A percentile compares a stretch with the other conserved stretches of the same genome.
phyloP scores from a whole-genome alignment of 2,329 filamentous ascomycete genomes.

The Fusarium metavorans region DNA sequence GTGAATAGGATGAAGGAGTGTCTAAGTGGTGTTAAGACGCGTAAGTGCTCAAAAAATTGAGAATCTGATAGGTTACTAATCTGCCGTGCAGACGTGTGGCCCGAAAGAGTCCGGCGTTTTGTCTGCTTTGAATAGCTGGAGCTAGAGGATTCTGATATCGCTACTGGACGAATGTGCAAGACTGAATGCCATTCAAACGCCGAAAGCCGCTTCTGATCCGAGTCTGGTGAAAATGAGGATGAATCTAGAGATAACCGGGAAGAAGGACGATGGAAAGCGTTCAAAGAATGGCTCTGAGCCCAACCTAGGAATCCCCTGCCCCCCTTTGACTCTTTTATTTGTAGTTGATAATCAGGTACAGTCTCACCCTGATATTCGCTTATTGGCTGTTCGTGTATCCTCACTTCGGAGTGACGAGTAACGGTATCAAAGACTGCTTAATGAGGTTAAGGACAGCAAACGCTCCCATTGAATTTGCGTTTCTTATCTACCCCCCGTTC shows the following conservation, averaged over 20 bases:
- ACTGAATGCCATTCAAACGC: neutral
- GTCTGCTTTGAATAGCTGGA: accelerated
- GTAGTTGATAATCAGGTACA: too few relatives aligned
- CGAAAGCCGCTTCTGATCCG: neutral
- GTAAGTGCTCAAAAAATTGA: neutral
- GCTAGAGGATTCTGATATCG: neutral
- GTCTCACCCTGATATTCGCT: too few relatives aligned
- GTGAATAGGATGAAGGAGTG: neutral
- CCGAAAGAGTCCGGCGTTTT: neutral
- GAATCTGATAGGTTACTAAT: neutral
- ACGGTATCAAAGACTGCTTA: too few relatives aligned
- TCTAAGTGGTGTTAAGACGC: neutral
- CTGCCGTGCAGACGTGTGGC: neutral
- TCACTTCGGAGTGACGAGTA: too few relatives aligned
- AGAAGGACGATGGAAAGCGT: too few relatives aligned
- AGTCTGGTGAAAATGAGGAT: neutral
- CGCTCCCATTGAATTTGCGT: too few relatives aligned
- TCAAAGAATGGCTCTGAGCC: too few relatives aligned
- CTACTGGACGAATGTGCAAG: neutral
- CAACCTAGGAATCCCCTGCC: too few relatives aligned
- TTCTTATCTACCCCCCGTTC: too few relatives aligned
- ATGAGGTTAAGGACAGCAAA: too few relatives aligned
- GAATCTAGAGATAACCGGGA: neutral
- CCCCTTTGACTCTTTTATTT: too few relatives aligned
- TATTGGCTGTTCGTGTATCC: too few relatives aligned